Evolutionary conservation across 495 filamentous ascomycete species (phyloP), one percentile per base, ranked within the genome.

Genomic region (Neurospora cerealis): DNA sequence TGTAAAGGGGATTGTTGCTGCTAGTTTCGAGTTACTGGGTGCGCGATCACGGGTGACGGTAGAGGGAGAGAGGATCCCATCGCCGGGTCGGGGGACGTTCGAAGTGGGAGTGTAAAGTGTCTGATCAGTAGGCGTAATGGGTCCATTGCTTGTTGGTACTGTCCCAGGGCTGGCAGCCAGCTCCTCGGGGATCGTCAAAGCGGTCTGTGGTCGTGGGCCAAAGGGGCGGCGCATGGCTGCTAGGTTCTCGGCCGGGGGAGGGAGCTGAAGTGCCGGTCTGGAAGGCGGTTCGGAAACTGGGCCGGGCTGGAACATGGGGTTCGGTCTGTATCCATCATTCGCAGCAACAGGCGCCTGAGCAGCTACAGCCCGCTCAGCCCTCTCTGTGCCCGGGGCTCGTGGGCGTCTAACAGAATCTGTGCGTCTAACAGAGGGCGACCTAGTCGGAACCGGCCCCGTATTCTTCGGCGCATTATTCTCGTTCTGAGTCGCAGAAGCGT

Each of bases 1-100:
- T n/a, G 90, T 89, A 69, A 86, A 90, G 0, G 84, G 79, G 5
- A 74, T 70, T 41, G 79, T 80, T 21, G 76, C 74, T 17, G 71
- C 71, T 11, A 36, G 40, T 32, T 72, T 17, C 70, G 73, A 72
- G 42, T 70, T 69, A 9, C 71, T 76, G 71, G 69, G 54, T 28
- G 38, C 62, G 21, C 39, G 74, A 75, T 62, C 70, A 70, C 38
- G 77, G 78, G 13, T 69, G 71, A 24, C 74, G 73, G 5, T 80
- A 79, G 5, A 71, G 70, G 79, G 73, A 4, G 54, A 62, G 54
- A 62, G 28, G 28, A 34, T 34, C 6, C 54, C 54, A 34, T 62
- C 19, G 15, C 34, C 32, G 37, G 69, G 36, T 10, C 21, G 28
- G 34, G 11, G 72, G 28, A 5, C 11, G 54, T 62, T 62, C 2